Evolutionary conservation across 305 asterid species (phyloP), one percentile per base, ranked within the genome.

Genomic region (Fraxinus platypoda): DNA sequence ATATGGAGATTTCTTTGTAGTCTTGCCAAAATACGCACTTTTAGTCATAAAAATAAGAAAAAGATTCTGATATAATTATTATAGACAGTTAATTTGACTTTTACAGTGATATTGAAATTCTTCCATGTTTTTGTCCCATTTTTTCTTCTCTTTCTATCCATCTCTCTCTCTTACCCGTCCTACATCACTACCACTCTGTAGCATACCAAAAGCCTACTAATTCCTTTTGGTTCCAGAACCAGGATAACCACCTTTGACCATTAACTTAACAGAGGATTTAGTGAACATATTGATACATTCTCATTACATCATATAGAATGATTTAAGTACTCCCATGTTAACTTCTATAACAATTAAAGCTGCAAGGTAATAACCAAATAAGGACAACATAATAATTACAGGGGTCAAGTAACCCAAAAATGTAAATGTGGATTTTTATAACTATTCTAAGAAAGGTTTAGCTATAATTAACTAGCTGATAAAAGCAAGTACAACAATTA

Each of bases 231-330:
- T 21, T 59, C 70, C 13, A 59, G 70, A 59, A 59, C 70, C 70
- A 59, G 70, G 70, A 59, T 59, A 8, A 59, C 70, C 70, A 59
- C 70, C 70, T 59, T 59, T 21, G 35, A 15, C 35, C 74, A 68
- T 68, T 66, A 28, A 68, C 37, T 68, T 26, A 28, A 64, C 33
- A 64, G 35, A 68, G 37, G 6, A 4, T 68, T 26, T 26, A 26
- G 37, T 5, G 37, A 68, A 68, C 35, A 68, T 30, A 28, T 68
- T 28, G 35, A 68, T 68, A 68, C 74, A 68, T 68, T 68, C 34
- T 64, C 72, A 64, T 64, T 64, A 64, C 72, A 23, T 64, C 72
- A 64, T 25, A 64, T 64, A 64, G 72, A 57, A 64, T 64, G 72
- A 64, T 25, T 12, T 25, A 64, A 64, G n/a, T 64, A 23, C 72